Evolutionary conservation across 495 filamentous ascomycete species (phyloP), one percentile per base, ranked within the genome.

Genomic region (Jackrogersella minutella): DNA sequence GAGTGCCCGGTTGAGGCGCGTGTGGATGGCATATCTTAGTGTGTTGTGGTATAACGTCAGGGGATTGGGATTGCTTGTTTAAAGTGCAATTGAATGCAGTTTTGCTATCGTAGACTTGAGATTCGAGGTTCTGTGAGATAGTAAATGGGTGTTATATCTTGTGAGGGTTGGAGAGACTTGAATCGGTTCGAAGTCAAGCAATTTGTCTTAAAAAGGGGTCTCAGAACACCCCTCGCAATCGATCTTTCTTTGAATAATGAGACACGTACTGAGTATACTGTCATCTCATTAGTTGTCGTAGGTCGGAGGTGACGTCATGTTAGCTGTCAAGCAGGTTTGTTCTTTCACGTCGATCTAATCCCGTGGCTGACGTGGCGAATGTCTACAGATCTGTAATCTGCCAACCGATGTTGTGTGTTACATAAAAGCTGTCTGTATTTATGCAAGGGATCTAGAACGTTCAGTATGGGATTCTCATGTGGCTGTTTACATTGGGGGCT

Each of bases 11-110:
- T 68, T 1, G 73, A 74, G 5, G 73, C 67, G 33, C 73, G 73
- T 24, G 75, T 76, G n/a, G 68, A 76, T 17, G 71, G 64, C 74
- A 76, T 76, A 7, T 21, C 50, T 40, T 11, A n/a, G n/a, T n/a
- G n/a, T n/a, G n/a, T n/a, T n/a, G n/a, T n/a, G n/a, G n/a, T n/a
- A n/a, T n/a, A n/a, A n/a, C n/a, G n/a, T n/a, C n/a, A n/a, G n/a
- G n/a, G n/a, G n/a, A n/a, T n/a, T 37, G 28, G 34, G n/a, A n/a
- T 37, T 37, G 34, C 7, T 37, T 10, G 34, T n/a, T 37, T 4
- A 10, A 37, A n/a, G 11, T 13, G 41, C 43, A 30, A 28, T 47
- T 47, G 13, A 16, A 46, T 26, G n/a, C n/a, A n/a, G n/a, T n/a
- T n/a, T n/a, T n/a, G n/a, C n/a, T 30, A 30, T 30, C 28, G 28